Base-by-base conservation (phyloP, 225 moss, liverwort and hornwort species). In the Bryum argenteum region DNA sequence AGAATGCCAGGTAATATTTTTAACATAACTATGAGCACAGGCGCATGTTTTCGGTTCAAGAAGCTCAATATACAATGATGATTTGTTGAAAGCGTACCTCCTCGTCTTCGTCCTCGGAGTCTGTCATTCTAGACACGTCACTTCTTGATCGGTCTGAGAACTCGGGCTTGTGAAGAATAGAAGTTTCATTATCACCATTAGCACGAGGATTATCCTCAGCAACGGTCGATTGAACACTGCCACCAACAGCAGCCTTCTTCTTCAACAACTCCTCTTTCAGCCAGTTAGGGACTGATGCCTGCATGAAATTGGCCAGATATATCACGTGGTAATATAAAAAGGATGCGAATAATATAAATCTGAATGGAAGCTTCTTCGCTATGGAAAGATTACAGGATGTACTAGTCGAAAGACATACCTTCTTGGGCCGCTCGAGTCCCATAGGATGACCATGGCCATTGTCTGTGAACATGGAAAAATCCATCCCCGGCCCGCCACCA, bases 201-300 rank as follows among this genome's bases (percentile, higher is more conserved):
- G 84, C 79, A 70, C 76, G 82, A 53, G 67, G 75, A 81, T 81
- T 78, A 73, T 94, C 91, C 64, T 98, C 98, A 67, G 81, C 71
- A 50, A 73, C 78, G 58, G 88, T 69, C 58, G 72, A 71, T 57
- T 91, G 86, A 58, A 67, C 77, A 83, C 79, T 80, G 61, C 87
- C 78, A 37, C 75, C 86, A 70, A 74, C 92, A 69, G 88, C 72
- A 17, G 92, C 71, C 69, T 98, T 98, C 69, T 98, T 94, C 80
- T 98, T 98, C 78, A 98, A 72, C 77, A 98, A 71, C 64, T 98
- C 98, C 74, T 98, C 98, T 59, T 94, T 91, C 37, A 98, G 82
- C 98, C 98, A 98, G 39, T 89, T 88, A 14, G 98, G 98, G 24
- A 98, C 98, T 78, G 98, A 89, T 76, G 98, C 94, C 98, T 98